Evolutionary conservation across 495 filamentous ascomycete species (phyloP).

Genomic region (Darksidea phi): DNA sequence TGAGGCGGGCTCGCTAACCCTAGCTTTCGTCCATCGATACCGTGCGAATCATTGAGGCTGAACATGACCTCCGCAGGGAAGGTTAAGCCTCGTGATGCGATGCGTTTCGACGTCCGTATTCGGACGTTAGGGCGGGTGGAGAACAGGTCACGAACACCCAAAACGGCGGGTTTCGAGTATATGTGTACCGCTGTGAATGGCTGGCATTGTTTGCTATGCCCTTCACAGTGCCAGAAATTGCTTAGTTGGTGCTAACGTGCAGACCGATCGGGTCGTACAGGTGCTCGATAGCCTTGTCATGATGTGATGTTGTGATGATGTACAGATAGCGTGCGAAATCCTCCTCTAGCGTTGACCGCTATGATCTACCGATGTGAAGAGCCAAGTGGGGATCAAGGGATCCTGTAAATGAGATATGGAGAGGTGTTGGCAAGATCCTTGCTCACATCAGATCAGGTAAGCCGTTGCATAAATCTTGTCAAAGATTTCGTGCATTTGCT

Average conservation of each 20-base stretch:
- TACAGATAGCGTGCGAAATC: too few species aligned
- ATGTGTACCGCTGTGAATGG: conserved; percentile 32
- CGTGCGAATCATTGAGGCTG: neutral
- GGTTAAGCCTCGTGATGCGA: neutral
- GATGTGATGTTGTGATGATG: too few species aligned
- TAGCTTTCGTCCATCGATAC: too few species aligned
- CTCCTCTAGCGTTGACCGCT: too few species aligned
- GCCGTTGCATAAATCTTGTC: neutral
- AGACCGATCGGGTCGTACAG: too few species aligned
- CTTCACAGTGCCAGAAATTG: neutral
- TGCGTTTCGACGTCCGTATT: neutral
- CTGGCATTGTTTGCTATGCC: neutral
- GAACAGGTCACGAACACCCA: neutral
- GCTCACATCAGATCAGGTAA: neutral
- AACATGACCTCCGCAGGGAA: neutral
- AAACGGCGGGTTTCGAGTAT: neutral
- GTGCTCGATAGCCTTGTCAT: too few species aligned
- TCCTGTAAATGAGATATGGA: too few species aligned
- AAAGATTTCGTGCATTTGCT: neutral
- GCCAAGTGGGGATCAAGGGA: too few species aligned
- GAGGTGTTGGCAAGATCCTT: too few species aligned
- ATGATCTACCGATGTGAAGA: too few species aligned
- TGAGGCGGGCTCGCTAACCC: too few species aligned
- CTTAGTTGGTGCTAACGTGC: too few species aligned
- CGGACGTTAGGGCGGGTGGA: neutral